Percentiles rank a stretch among this genome's conserved stretches.
Conservation (phyloP, 2,329 filamentous ascomycete genomes). For the Botrytis paeoniae region DNA sequence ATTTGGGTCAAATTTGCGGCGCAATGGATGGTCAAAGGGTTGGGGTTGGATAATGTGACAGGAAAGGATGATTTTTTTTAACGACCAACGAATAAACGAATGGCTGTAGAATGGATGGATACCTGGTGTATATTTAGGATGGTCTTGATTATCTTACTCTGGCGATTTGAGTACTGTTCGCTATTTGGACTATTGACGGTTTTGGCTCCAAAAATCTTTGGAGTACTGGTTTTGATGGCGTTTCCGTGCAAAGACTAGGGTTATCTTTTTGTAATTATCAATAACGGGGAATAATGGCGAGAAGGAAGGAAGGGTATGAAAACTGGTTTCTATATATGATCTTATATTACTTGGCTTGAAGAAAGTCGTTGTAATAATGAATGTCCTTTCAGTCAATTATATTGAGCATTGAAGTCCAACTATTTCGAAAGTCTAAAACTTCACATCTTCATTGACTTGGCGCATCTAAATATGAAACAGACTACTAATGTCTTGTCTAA, state of each 20-base stretch:
- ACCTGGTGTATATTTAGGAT: slow-evolving; percentile 20
- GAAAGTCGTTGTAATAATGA: background rate
- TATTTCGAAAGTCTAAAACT: background rate
- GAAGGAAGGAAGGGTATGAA: background rate
- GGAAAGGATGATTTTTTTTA: slow-evolving; percentile 18
- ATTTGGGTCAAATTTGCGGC: slow-evolving; percentile 5
- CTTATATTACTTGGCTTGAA: background rate
- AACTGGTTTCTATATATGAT: background rate
- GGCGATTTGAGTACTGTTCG: slow-evolving; percentile 10
- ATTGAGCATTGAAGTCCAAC: background rate
- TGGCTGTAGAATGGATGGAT: slow-evolving; percentile 21
- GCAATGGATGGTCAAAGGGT: slow-evolving; percentile 16
- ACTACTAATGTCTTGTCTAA: background rate
- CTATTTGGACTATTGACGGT: slow-evolving; percentile 3
- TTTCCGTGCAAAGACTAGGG: background rate
- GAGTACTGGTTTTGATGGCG: slow-evolving; percentile 7
- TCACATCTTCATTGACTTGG: background rate
- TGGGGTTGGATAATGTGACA: slow-evolving; percentile 16
- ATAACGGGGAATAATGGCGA: slow-evolving; percentile 5
- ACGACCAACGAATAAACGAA: slow-evolving; percentile 21
- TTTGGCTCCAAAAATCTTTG: slow-evolving; percentile 15
- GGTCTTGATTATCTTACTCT: slow-evolving; percentile 19
- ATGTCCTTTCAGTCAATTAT: background rate
- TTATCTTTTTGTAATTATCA: background rate
- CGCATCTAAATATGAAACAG: background rate